phyloP scores from a whole-genome alignment of 805 yeast genomes.

The Saturnispora quitensis region DNA sequence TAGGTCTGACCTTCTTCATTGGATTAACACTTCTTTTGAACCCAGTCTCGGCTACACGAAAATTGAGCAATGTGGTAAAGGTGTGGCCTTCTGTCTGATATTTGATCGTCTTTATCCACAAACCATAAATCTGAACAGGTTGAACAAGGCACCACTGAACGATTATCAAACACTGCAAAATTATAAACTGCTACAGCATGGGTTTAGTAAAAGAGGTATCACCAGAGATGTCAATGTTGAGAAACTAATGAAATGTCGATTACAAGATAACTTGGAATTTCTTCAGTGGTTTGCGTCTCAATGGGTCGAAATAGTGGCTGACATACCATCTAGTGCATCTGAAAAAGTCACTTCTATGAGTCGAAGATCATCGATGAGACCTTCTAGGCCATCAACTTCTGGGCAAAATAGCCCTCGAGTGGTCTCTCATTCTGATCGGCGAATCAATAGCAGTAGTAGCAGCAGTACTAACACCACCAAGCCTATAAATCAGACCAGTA shows the following conservation, averaged over 20 bases:
- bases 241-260: conserved; percentile 69
- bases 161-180: conserved; percentile 75
- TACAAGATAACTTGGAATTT: conserved; percentile 91
- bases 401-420: conserved; percentile 6
- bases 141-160: conserved; percentile 57
- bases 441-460: not conserved
- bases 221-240: conserved; percentile 75
- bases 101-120: conserved; percentile 80
- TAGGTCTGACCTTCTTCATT: conserved; percentile 69
- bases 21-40: conserved; percentile 71
- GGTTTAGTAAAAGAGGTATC: conserved; percentile 63
- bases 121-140: conserved; percentile 62
- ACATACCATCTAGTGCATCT: conserved; percentile 1
- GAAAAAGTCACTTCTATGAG: not conserved
- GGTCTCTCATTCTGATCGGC: conserved; percentile 1
- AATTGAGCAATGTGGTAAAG: conserved; percentile 91
- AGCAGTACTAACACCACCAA: not conserved
- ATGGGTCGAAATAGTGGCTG: conserved; percentile 50
- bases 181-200: conserved; percentile 76
- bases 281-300: conserved; percentile 82
- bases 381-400: conserved; percentile 1
- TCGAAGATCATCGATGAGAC: conserved; percentile 7
- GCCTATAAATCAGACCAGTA: not conserved
- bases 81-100: conserved; percentile 91
- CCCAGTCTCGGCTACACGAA: conserved; percentile 47